Evolutionary conservation across 805 yeast species (phyloP).

Genomic region (Scheffersomyces ergatensis): DNA sequence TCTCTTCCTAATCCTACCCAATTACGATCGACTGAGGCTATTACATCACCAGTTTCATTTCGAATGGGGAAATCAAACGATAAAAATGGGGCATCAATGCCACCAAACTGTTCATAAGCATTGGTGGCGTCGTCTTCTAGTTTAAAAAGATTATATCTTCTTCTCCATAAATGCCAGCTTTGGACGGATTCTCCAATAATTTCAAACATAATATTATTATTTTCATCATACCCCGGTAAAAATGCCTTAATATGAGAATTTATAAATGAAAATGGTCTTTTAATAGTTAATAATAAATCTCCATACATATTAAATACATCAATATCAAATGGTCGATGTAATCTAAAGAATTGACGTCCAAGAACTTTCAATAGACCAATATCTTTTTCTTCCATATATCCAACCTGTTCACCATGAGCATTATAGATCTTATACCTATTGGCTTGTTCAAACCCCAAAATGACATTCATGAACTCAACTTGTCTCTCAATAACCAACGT

Average conservation of each 20-base stretch:
- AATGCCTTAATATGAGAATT: slow-evolving; percentile 82
- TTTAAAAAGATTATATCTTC: slow-evolving; percentile 78
- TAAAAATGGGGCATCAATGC: slow-evolving; percentile 81
- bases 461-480: slow-evolving; percentile 82
- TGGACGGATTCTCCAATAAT: slow-evolving; percentile 84
- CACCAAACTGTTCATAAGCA: slow-evolving; percentile 75
- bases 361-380: slow-evolving; percentile 63
- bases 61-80: slow-evolving; percentile 81
- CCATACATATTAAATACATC: slow-evolving; percentile 69
- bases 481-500: slow-evolving; percentile 84
- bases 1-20: slow-evolving; percentile 96
- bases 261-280: slow-evolving; percentile 82
- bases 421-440: slow-evolving; percentile 75
- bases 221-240: slow-evolving; percentile 49
- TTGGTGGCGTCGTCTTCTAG: slow-evolving; percentile 39
- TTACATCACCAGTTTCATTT: slow-evolving; percentile 54
- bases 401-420: slow-evolving; percentile 69
- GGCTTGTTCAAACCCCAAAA: slow-evolving; percentile 90
- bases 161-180: slow-evolving; percentile 93
- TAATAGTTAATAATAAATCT: slow-evolving; percentile 59
- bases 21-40: slow-evolving; percentile 83
- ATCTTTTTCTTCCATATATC: slow-evolving; percentile 81
- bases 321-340: slow-evolving; percentile 83
- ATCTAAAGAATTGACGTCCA: slow-evolving; percentile 77
- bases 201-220: slow-evolving; percentile 38